phyloP scores from a whole-genome alignment of 139 green algal species.

The Volvox africanus region DNA sequence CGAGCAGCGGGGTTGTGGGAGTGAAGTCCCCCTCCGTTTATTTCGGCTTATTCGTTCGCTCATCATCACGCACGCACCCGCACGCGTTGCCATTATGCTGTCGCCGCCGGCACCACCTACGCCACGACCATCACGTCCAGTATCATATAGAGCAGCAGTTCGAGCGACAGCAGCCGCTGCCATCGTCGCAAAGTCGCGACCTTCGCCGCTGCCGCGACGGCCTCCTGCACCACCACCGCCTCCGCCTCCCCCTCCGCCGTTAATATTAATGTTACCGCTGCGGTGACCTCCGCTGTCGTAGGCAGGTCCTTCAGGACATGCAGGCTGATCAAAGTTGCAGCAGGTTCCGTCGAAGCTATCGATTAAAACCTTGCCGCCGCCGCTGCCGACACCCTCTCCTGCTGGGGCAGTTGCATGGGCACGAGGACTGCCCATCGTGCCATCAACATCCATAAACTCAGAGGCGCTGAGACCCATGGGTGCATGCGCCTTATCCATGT shows the following conservation, averaged over 20 bases:
- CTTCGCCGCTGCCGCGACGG: background rate
- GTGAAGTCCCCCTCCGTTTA: too few relatives aligned
- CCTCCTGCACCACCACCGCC: background rate
- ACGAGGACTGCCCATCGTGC: background rate
- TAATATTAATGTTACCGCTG: background rate
- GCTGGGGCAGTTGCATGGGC: too few relatives aligned
- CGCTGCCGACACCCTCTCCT: background rate
- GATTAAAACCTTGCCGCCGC: background rate
- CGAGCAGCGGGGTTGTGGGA: too few relatives aligned
- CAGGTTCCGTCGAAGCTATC: background rate
- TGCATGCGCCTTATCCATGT: background rate
- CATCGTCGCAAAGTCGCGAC: too few relatives aligned
- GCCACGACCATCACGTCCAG: too few relatives aligned
- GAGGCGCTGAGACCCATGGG: background rate
- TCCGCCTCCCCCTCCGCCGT: background rate
- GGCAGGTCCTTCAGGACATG: too few relatives aligned
- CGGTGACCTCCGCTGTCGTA: background rate
- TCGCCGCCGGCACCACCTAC: too few relatives aligned
- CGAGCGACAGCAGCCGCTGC: too few relatives aligned
- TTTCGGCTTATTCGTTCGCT: too few relatives aligned
- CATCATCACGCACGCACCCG: too few relatives aligned
- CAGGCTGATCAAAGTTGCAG: background rate
- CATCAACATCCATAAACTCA: constrained; percentile 8
- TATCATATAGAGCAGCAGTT: too few relatives aligned
- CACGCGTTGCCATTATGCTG: too few relatives aligned